phyloP scores from a whole-genome alignment of 2,329 filamentous ascomycete genomes.

The Fusarium verrucosum region DNA sequence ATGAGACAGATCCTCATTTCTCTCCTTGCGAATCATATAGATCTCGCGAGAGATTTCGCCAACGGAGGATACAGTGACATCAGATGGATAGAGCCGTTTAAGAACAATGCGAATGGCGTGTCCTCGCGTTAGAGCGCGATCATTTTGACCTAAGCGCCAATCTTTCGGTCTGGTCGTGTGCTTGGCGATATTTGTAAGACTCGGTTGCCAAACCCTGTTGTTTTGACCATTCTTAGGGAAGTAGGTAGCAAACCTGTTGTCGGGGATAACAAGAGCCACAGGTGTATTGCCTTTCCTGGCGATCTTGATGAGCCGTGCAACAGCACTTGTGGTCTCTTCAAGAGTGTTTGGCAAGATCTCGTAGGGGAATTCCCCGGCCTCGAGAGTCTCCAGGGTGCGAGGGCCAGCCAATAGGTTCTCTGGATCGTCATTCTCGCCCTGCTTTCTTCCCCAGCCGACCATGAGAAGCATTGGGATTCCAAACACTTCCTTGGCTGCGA shows the following conservation, averaged over 20 bases:
- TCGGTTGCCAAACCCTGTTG: background rate
- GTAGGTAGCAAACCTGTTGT: background rate
- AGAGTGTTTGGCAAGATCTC: background rate
- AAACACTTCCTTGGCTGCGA: slow-evolving; percentile 15
- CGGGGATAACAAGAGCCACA: background rate
- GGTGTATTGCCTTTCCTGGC: background rate
- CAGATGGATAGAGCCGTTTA: background rate
- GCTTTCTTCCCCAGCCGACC: slow-evolving; percentile 4
- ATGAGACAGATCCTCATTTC: background rate
- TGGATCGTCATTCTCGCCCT: slow-evolving; percentile 7
- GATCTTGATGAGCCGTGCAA: background rate
- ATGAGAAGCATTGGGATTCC: slow-evolving; percentile 15
- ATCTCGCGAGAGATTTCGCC: slow-evolving; percentile 13
- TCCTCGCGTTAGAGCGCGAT: background rate
- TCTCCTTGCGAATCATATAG: slow-evolving; percentile 15
- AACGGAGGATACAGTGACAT: slow-evolving; percentile 14
- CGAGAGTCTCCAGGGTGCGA: background rate
- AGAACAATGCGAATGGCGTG: background rate
- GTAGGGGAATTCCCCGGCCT: background rate
- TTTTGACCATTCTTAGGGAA: background rate
- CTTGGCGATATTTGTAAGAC: background rate
- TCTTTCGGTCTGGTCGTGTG: background rate
- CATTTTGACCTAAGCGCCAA: background rate
- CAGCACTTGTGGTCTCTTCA: background rate
- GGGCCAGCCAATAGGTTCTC: background rate